Base-by-base conservation (phyloP, 2,329 filamentous ascomycete genomes). In the Beauveria australis region DNA sequence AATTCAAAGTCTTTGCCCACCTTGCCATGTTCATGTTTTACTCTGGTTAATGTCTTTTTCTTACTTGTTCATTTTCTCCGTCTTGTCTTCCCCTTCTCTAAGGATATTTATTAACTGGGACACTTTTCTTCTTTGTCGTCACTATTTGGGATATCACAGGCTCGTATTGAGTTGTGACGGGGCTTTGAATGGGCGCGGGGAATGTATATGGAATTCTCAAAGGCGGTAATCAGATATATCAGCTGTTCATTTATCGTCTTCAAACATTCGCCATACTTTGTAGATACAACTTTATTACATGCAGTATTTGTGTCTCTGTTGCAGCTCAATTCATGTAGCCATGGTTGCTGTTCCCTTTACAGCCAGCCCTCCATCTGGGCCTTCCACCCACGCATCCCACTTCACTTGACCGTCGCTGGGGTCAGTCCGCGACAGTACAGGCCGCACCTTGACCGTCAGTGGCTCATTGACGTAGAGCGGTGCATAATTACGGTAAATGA, bases 401-500 rank as follows among this genome's bases (percentile, higher is more conserved):
- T 68, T 48, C 1, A 26, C 33, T 3, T 18, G 74, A 67, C 61
- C 71, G 72, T 67, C 74, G n/a, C 72, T 73, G 1, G 54, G 48
- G 14, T 64, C 66, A 12, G 69, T 75, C 61, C 57, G 57, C 19
- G 40, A 30, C n/a, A 51, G 28, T 1, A 60, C 49, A 37, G 73
- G 77, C 63, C 82, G 80, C 16, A 88, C 81, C 67, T 90, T 93
- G 4, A 97, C 79, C 33, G 73, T 84, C 73, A 96, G 78, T 55
- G 81, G 73, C 72, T 94, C 88, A 48, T 82, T 79, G 33, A 86
- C 89, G 71, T 91, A 95, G 22, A 97, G 76, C 16, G 93, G 92
- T 10, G 88, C 84, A 28, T 95, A 72, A 71, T 97, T 96, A 54
- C 85, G 83, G 72, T 97, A 97, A 58, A 88, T 80, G 56, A 97